These are phyloP conservation scores for Fusarium sp. DNA, from an alignment of 2,329 filamentous ascomycete species.

Conservation along the genomic window DNA sequence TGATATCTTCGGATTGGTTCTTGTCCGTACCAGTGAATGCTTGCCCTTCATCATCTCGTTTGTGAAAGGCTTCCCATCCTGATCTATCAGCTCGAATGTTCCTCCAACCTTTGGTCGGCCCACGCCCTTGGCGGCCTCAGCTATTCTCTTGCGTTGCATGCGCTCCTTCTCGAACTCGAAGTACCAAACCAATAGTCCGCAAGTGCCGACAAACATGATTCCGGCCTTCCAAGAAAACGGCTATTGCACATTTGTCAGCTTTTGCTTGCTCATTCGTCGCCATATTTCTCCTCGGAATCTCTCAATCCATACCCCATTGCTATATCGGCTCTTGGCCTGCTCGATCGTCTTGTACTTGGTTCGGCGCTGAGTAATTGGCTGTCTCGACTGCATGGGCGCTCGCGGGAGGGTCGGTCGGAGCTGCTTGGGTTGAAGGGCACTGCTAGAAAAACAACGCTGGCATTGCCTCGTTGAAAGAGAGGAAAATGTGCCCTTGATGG, in stretches of 20 bases:
- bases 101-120: slow-evolving; percentile 95
- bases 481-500: slow-evolving; percentile 53
- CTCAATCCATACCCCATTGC: slow-evolving; percentile 63
- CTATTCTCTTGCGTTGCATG: slow-evolving; percentile 88
- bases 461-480: slow-evolving; percentile 55
- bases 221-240: slow-evolving; percentile 96
- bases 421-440: slow-evolving; percentile 53
- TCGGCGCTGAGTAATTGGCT: slow-evolving; percentile 55
- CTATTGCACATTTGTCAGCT: slow-evolving; percentile 59
- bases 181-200: slow-evolving; percentile 84
- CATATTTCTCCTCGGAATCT: not conserved
- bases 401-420: slow-evolving; percentile 53
- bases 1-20: not conserved
- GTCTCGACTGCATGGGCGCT: slow-evolving; percentile 51
- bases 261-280: not conserved
- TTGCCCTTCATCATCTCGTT: slow-evolving; percentile 87
- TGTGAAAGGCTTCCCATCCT: slow-evolving; percentile 82
- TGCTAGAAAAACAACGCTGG: slow-evolving; percentile 59
- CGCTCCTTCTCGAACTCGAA: slow-evolving; percentile 94
- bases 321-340: slow-evolving; percentile 70
- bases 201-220: slow-evolving; percentile 84
- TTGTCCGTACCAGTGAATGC: slow-evolving; percentile 76
- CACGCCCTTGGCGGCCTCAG: slow-evolving; percentile 92
- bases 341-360: slow-evolving; percentile 67
- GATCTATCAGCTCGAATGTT: slow-evolving; percentile 83